Evolutionary conservation across 768 basidiomycete species (phyloP), one percentile per base, ranked within the genome.

Genomic region (Podaxis sp.): DNA sequence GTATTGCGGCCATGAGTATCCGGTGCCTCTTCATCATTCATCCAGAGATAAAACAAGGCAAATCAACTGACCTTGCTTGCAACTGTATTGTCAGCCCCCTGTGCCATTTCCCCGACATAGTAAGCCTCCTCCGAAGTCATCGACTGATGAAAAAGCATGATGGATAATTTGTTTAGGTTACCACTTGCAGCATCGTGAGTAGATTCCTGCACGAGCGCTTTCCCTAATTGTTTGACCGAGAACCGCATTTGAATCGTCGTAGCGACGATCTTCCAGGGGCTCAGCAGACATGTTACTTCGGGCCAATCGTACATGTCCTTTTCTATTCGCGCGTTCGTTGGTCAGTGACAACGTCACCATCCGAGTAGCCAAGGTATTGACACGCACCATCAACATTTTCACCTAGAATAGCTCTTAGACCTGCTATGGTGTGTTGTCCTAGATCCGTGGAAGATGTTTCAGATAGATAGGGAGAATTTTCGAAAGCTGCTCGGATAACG

Each of bases 211-310:
- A 77, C 73, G 35, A 93, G 78, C 10, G 85, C 84, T 52, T 87
- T 82, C 16, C 86, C 88, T 66, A 93, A 74, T 65, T 90, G 89
- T 68, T 88, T 84, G 56, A 93, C 76, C 46, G 86, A 83, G 40
- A 93, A 81, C 61, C 91, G 88, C 63, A 92, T 80, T 65, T 91
- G 87, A 57, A 92, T 88, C 4, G 88, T 86, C 0, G 92, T 91
- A 2, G 89, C 89, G 9, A 89, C 84, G 25, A 93, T 82, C 67
- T 89, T 90, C 90, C 91, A 93, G 0, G 90, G 91, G 62, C 89
- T 91, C 28, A 93, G 74, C 35, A 89, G 74, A 9, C 84, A 85
- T 0, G 84, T 85, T 11, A 87, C 80, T 62, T 81, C 77, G 18
- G 84, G 82, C 80, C 84, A 86, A 57, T 81, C 83, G 53, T 79